Base-by-base conservation (phyloP, 805 yeast genomes). In the Zygosaccharomyces gambellarensis region DNA sequence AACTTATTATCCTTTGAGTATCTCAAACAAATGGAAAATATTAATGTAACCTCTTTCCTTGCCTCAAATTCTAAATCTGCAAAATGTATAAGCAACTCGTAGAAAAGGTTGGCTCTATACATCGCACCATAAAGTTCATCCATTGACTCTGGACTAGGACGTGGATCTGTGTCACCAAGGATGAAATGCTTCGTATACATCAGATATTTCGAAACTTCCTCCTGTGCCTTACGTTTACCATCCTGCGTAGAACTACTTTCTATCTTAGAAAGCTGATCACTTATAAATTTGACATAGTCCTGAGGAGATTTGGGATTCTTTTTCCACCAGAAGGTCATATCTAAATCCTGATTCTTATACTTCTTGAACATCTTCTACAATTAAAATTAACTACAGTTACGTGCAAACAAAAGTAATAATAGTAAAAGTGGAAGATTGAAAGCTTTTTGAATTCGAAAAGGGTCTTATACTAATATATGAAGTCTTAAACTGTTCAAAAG, bases 271-370 rank as follows among this genome's bases (percentile, higher is more conserved):
- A 90, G 75, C 60, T 81, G 87, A 43, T 92, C 98, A 54, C 80
- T 79, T 53, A 90, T 74, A 5, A 83, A 81, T 43, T 87, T 77
- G 3, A 89, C 85, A 50, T 90, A 77, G 61, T 92, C 99, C 17
- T 79, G 79, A 2, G 97, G 95, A 0, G 96, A 83, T 67, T 89
- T 90, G 8, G 95, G 96, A 62, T 83, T 87, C 62, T 96, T 78
- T 56, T 89, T 87, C 76, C 94, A 92, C 59, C 94, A 73, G 61
- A 92, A 92, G 10, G 97, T 86, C 97, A 90, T 89, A 46, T 58
- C 66, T 40, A 63, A 43, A 39, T 62, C 66, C 43, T 63, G 65
- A 39, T 58, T 61, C 46, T 58, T 60, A 51, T 62, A 61, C 44
- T 63, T 62, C 52, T 62, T 63, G 41, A 62, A 62, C 65, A 62